These are phyloP conservation scores for Xylariaceae sp. DNA, from an alignment of 2,329 filamentous ascomycete genomes.

Conservation along the genomic window DNA sequence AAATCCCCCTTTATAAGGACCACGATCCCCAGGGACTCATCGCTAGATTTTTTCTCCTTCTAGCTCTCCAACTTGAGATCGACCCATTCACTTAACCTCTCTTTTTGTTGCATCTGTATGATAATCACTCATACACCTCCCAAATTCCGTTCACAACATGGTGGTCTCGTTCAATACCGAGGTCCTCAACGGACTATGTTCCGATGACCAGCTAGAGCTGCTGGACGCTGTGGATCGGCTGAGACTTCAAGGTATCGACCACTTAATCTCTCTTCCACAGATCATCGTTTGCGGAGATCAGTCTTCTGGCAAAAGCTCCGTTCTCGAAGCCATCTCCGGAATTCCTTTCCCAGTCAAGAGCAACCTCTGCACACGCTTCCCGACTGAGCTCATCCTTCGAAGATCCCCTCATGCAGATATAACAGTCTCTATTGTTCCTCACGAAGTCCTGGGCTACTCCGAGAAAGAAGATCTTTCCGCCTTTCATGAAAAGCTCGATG, in stretches of 20 bases:
- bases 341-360: slow-evolving; percentile 66
- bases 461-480: slow-evolving; percentile 31
- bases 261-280: slow-evolving; percentile 51
- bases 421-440: slow-evolving; percentile 47
- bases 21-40: not conserved
- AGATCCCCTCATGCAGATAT: slow-evolving; percentile 46
- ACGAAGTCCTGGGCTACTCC: slow-evolving; percentile 35
- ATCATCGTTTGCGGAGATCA: slow-evolving; percentile 68
- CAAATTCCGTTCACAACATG: slow-evolving; percentile 22
- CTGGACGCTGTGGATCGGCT: slow-evolving; percentile 50
- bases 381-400: slow-evolving; percentile 66
- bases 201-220: slow-evolving; percentile 45
- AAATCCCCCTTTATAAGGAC: not conserved
- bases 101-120: not conserved
- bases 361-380: slow-evolving; percentile 67
- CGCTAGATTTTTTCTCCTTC: not conserved
- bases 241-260: slow-evolving; percentile 46
- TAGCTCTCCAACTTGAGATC: not conserved
- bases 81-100: not conserved
- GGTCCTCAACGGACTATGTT: slow-evolving; percentile 36
- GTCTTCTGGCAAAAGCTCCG: slow-evolving; percentile 68
- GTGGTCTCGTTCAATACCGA: slow-evolving; percentile 35
- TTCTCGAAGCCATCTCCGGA: slow-evolving; percentile 68
- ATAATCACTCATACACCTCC: not conserved
- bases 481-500: slow-evolving; percentile 39